Evolutionary conservation across 2,329 filamentous ascomycete genomes (phyloP), one percentile per base, ranked within the genome.

Genomic region (Ustilaginoidea virens): DNA sequence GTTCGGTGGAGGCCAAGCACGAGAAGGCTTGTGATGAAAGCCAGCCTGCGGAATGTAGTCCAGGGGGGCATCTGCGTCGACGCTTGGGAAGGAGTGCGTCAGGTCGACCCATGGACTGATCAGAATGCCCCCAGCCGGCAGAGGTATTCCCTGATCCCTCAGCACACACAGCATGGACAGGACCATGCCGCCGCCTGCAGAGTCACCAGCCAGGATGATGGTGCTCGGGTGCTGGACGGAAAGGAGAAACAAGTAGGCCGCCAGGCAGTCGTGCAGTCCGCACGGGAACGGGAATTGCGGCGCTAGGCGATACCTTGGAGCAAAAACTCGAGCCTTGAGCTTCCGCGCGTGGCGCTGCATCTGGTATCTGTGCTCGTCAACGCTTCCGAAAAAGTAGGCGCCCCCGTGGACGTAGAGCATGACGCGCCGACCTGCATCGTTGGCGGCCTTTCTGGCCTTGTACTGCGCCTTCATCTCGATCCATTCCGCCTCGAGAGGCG

Each of bases 281-380:
- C 90, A 96, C 0, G 90, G 90, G 39, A 98, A 98, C 0, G 90
- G 90, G 35, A 87, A 98, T 48, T 96, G 86, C 2, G 87, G 90
- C 5, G 90, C 72, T 17, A 98, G 64, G 23, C 90, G 73, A 52
- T 96, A 98, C 36, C 74, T 64, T 5, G 87, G 80, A 15, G 87
- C 85, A 50, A 96, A 74, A 6, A 94, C 79, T 31, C 85, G 69
- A 12, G 85, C 87, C 52, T 90, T 85, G 35, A 98, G 65, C 56
- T 96, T 96, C 30, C 90, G 69, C 17, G 90, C 90, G 63, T 96
- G 86, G 27, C 87, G 69, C 53, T 98, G 90, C 65, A 98, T 74
- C 62, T 96, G 87, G 55, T 96, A 96, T n/a, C 90, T 75, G 58
- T 96, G 90, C 52, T 92, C 86, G 47, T 94, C 86, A 21, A 94